phyloP scores from a whole-genome alignment of 2,329 filamentous ascomycete species.

The Fusarium sp. region DNA sequence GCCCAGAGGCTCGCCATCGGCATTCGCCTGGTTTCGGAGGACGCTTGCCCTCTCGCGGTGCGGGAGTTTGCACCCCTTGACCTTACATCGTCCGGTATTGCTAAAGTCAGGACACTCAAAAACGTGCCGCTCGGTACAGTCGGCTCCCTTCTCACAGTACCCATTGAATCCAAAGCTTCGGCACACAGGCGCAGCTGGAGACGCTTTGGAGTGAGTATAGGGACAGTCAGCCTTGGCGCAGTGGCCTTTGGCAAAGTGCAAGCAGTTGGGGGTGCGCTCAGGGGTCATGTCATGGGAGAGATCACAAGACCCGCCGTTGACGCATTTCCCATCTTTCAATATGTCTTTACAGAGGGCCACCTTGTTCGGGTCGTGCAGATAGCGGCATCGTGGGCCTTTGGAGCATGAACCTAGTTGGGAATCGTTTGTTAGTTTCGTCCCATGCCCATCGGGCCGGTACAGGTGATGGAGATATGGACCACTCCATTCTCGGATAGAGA shows the following conservation, averaged over 20 bases:
- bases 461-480: slow-evolving; percentile 36
- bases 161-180: slow-evolving; percentile 85
- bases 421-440: slow-evolving; percentile 57
- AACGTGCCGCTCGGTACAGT: slow-evolving; percentile 85
- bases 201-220: slow-evolving; percentile 86
- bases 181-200: slow-evolving; percentile 82
- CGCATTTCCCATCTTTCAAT: slow-evolving; percentile 81
- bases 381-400: slow-evolving; percentile 83
- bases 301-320: slow-evolving; percentile 82
- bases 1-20: slow-evolving; percentile 67
- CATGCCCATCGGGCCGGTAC: slow-evolving; percentile 52
- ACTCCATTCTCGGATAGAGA: slow-evolving; percentile 53
- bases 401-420: slow-evolving; percentile 78
- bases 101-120: slow-evolving; percentile 96
- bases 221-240: slow-evolving; percentile 88
- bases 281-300: slow-evolving; percentile 87
- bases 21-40: slow-evolving; percentile 73
- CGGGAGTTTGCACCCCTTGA: slow-evolving; percentile 82
- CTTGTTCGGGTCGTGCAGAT: slow-evolving; percentile 84
- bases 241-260: slow-evolving; percentile 89
- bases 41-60: slow-evolving; percentile 89
- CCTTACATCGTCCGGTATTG: slow-evolving; percentile 86
- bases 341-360: slow-evolving; percentile 92
- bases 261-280: slow-evolving; percentile 86
- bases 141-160: slow-evolving; percentile 84